Evolutionary conservation across 2,329 filamentous ascomycete species (phyloP), one percentile per base, ranked within the genome.

Genomic region (Aspergillus intermedius): DNA sequence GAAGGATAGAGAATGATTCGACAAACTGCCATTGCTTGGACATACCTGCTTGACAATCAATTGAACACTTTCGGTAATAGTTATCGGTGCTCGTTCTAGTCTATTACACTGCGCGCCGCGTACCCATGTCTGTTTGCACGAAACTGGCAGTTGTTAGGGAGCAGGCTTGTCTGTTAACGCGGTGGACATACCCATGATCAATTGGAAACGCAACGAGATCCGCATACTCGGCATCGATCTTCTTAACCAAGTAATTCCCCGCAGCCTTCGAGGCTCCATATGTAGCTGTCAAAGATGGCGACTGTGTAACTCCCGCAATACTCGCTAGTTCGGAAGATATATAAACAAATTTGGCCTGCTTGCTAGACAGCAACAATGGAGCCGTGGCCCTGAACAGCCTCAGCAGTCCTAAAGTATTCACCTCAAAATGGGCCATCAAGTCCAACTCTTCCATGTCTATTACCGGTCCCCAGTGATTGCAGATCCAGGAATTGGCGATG

Each of bases 401-500:
- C 1, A 68, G 51, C 0, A 59, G 57, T 0, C 58, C 59, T 10
- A 67, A 49, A 9, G 68, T 56, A 53, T 80, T 80, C 41, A 73
- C 55, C 0, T 68, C 55, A 39, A 76, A 57, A 54, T 75, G 68
- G 1, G 62, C 56, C 3, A 56, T 35, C 37, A 77, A 48, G 19
- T 73, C 67, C 4, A 62, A 60, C 6, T 68, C 57, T 12, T 70
- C 61, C 19, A 64, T 63, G 9, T 66, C 62, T 2, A 55, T 49
- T 1, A 71, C 64, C 0, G 56, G 53, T 0, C 66, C 66, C 34
- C 56, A 72, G 13, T 54, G 44, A 3, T 63, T 60, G 4, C 58
- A 57, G 12, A 75, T 69, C 19, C 71, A 77, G 0, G 77, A 76
- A 55, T 79, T 79, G 41, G 76, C 72, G 46, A 55, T 48, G 1